Evolutionary conservation across 495 filamentous ascomycete genomes (phyloP), one percentile per base, ranked within the genome.

Genomic region (Aspergillus wentii): DNA sequence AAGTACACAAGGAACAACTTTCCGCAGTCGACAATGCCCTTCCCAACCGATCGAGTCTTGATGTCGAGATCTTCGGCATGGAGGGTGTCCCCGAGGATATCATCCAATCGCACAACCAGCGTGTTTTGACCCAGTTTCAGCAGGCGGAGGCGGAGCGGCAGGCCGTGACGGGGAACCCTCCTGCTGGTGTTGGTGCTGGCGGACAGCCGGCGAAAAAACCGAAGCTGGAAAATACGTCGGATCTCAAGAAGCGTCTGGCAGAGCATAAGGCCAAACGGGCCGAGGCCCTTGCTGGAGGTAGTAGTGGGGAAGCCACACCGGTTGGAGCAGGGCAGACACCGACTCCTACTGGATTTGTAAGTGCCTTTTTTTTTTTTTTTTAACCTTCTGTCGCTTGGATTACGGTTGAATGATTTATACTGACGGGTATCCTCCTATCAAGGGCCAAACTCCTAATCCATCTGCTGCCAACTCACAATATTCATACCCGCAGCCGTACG

Each of bases 31-130:
- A 95, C 46, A 95, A 96, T 74, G 89, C 94, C 8, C 69, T 97
- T 4, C 78, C 82, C 0, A 89, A 88, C 49, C 80, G 94, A 26
- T 74, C 82, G 43, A 80, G 82, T 31, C 75, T 92, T 22, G 88
- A 95, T 30, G 76, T 94, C 31, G 92, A 98, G 61, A 96, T 98
- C 49, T 98, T 97, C 56, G 92, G 91, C 50, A 95, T 95, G 85
- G 90, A 97, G 52, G 92, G 92, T 48, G 85, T 98, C 14, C 92
- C 92, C 8, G 86, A 88, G 23, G 88, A 95, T 26, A 75, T 94
- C 40, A 67, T 85, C 16, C 70, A 82, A 41, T 73, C 80, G 36
- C 94, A 97, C 63, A 82, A 86, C 42, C 83, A 92, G 65, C 81
- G 84, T 39, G 86, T 97, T 46, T 76, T 85, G 35, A 71, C 78